These are phyloP conservation scores for Dentipellis sp. DNA, from an alignment of 768 basidiomycete genomes.

Conservation along the genomic window DNA sequence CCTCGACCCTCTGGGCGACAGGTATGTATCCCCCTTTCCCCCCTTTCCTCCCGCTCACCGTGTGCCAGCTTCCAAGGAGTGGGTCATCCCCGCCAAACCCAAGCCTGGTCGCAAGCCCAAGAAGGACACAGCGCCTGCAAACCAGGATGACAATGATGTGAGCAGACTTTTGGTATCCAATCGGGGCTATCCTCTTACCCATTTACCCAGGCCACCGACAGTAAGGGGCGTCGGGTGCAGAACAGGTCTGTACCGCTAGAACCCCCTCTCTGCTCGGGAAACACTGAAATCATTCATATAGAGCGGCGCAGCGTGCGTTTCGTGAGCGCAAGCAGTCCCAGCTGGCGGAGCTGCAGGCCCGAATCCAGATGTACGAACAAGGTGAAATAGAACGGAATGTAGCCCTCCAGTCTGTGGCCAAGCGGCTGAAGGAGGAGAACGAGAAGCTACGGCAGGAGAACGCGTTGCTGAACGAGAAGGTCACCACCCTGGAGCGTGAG, in stretches of 20 bases:
- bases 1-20: slow-evolving; percentile 67
- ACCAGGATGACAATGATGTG: slow-evolving; percentile 43
- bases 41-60: slow-evolving; percentile 3
- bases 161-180: slow-evolving; percentile 14
- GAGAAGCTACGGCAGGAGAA: slow-evolving; percentile 67
- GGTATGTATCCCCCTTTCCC: slow-evolving; percentile 30
- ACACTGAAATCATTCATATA: slow-evolving; percentile 19
- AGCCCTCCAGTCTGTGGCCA: slow-evolving; percentile 74
- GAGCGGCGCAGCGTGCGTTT: slow-evolving; percentile 85
- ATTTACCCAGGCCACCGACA: slow-evolving; percentile 28
- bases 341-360: slow-evolving; percentile 79
- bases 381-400: slow-evolving; percentile 87
- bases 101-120: slow-evolving; percentile 87
- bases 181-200: slow-evolving; percentile 7
- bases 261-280: too few relatives aligned
- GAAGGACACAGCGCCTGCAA: slow-evolving; percentile 39
- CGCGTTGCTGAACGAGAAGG: slow-evolving; percentile 36
- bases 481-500: slow-evolving; percentile 21
- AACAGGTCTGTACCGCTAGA: slow-evolving; percentile 39
- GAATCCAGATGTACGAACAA: slow-evolving; percentile 77
- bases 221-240: slow-evolving; percentile 63
- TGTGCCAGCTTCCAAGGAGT: slow-evolving; percentile 71
- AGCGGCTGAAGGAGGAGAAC: slow-evolving; percentile 82
- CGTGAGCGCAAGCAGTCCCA: slow-evolving; percentile 85
- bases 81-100: slow-evolving; percentile 80